Evolutionary conservation across 371 early-diverging fungal genomes (phyloP).

Genomic region (Mucor indicus): DNA sequence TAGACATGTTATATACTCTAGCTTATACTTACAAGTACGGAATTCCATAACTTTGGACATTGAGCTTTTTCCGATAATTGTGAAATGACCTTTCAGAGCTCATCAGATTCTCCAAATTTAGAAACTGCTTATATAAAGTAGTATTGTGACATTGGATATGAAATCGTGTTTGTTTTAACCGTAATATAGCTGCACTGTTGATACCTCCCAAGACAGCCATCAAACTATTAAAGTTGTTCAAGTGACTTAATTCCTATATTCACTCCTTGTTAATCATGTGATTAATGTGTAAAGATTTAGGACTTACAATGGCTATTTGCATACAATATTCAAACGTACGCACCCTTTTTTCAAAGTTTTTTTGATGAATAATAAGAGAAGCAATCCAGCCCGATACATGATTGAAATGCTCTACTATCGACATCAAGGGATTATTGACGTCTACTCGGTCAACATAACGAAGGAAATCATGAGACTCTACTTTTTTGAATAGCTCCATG

Average conservation of each 20-base stretch:
- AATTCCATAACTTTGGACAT: conserved; percentile 50
- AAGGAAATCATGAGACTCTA: conserved; percentile 52
- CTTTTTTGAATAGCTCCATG: conserved; percentile 36
- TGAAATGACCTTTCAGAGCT: conserved; percentile 60
- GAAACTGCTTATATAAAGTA: conserved; percentile 44
- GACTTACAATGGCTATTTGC: conserved; percentile 43
- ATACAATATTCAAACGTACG: conserved; percentile 61
- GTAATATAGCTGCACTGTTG: too few species aligned
- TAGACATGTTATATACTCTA: not conserved
- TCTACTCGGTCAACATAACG: too few species aligned
- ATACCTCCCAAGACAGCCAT: too few species aligned
- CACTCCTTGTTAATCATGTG: too few species aligned
- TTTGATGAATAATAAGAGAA: conserved; percentile 57
- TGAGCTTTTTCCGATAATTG: conserved; percentile 58
- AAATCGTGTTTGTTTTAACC: not conserved
- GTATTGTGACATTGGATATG: conserved; percentile 51
- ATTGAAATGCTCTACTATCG: conserved; percentile 56
- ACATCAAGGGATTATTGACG: conserved; percentile 35
- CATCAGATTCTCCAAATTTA: conserved; percentile 61
- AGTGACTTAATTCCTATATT: not conserved
- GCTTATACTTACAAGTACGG: conserved; percentile 48
- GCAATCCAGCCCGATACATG: conserved; percentile 63
- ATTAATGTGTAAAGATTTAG: not conserved
- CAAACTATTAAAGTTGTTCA: too few species aligned
- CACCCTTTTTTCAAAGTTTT: conserved; percentile 49